These are phyloP conservation scores for Lathyrus oleraceus DNA, from an alignment of 306 rosid species.

Conservation along the genomic window DNA sequence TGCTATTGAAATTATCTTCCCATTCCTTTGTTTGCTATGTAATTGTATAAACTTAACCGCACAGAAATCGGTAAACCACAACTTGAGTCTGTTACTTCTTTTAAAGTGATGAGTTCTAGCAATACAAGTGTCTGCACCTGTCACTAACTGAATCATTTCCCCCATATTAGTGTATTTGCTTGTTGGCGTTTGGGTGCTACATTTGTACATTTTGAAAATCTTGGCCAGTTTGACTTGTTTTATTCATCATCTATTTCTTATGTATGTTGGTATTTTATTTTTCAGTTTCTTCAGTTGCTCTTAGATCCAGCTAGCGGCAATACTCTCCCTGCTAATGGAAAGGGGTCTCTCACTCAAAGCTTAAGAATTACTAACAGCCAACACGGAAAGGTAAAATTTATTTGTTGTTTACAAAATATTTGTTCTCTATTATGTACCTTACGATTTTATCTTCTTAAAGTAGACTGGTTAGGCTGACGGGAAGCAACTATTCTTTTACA, in stretches of 20 bases:
- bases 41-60: slow-evolving; percentile 12
- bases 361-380: slow-evolving; percentile 85
- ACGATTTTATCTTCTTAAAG: slow-evolving; percentile 30
- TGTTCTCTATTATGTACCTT: slow-evolving; percentile 22
- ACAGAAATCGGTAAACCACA: slow-evolving; percentile 1
- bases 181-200: slow-evolving; percentile 15
- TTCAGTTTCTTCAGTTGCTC: slow-evolving; percentile 95
- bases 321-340: slow-evolving; percentile 68
- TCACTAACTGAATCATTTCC: slow-evolving; percentile 16
- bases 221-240: slow-evolving; percentile 5
- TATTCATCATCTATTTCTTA: slow-evolving; percentile 38
- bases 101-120: slow-evolving; percentile 5
- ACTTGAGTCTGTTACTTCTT: not conserved
- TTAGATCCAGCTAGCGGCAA: slow-evolving; percentile 89
- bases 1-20: slow-evolving; percentile 14
- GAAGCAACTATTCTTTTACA: slow-evolving; percentile 46
- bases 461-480: slow-evolving; percentile 28
- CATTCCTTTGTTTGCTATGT: slow-evolving; percentile 2
- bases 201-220: slow-evolving; percentile 20
- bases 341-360: slow-evolving; percentile 72
- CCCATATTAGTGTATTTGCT: slow-evolving; percentile 17
- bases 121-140: slow-evolving; percentile 26
- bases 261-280: slow-evolving; percentile 39
- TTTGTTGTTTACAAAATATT: slow-evolving; percentile 12
- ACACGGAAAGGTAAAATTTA: slow-evolving; percentile 80